Base-by-base conservation (phyloP, 2,329 filamentous ascomycete species). In the Claviceps spartinae region DNA sequence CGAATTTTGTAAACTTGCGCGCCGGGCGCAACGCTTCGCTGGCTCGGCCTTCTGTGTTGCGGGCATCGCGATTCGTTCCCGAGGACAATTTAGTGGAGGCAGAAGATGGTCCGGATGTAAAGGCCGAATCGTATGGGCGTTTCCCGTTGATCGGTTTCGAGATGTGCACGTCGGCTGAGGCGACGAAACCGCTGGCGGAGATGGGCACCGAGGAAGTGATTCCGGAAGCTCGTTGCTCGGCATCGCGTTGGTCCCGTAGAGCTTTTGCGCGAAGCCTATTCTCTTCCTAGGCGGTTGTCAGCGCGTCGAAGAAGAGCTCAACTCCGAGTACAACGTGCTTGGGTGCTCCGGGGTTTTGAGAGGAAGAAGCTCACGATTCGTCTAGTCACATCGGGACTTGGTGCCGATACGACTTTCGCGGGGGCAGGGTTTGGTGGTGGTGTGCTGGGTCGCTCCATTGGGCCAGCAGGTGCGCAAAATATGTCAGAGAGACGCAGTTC, bases 241-340 rank as follows among this genome's bases (percentile, higher is more conserved):
- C 81, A 61, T 89, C 82, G 54, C 78, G 78, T 61, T 85, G 82
- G 58, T 87, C 81, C 53, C 86, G 85, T 18, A 90, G 74, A 2
- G 89, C 90, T 75, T 96, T 97, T 52, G 93, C 88, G 69, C 83
- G 86, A 34, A 96, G 78, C 20, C 91, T 81, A 60, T 83, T 90
- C 66, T 91, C 82, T 79, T 96, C 91, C 86, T 93, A 54, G 3
- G 45, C 5, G 14, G 1, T n/a, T 48, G 54, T 60, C 45, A 62
- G 59, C 36, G 42, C 16, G 30, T 34, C 24, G 30, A 8, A 30
- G 26, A 5, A 5, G 8, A 20, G 5, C 4, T 9, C 40, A 40
- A 1, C 4, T 9, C 40, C 20, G 7, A 18, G n/a, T 42, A n/a
- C 9, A 11, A 18, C 9, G 38, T n/a, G 38, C 16, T 40, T 16